phyloP scores from a whole-genome alignment of 2,329 filamentous ascomycete species.

The Neonectria punicea region DNA sequence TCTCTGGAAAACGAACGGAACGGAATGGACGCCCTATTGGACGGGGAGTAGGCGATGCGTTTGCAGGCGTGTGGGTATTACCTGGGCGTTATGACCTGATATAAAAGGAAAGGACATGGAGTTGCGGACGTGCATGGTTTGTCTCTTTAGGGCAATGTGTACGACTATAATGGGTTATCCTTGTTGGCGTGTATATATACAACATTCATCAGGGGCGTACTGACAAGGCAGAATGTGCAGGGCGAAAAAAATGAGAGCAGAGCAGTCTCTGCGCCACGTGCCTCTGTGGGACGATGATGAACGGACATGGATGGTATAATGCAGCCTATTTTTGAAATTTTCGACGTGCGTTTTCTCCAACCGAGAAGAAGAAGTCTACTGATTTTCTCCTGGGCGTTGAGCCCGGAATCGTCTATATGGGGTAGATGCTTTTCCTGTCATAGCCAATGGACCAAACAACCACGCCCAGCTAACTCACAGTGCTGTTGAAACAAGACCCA shows the following conservation, averaged over 20 bases:
- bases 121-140: slow-evolving; percentile 28
- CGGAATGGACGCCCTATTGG: slow-evolving; percentile 58
- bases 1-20: slow-evolving; percentile 59
- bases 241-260: slow-evolving; percentile 1
- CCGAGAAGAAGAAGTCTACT: slow-evolving; percentile 12
- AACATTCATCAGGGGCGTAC: slow-evolving; percentile 13
- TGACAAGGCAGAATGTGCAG: slow-evolving; percentile 18
- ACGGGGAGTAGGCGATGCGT: slow-evolving; percentile 50
- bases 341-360: neutral
- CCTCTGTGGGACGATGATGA: slow-evolving; percentile 6
- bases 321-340: slow-evolving; percentile 1
- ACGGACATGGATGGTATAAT: slow-evolving; percentile 6
- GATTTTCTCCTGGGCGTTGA: slow-evolving; percentile 44
- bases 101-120: slow-evolving; percentile 37
- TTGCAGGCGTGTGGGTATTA: slow-evolving; percentile 21
- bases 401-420: slow-evolving; percentile 43
- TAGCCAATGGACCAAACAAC: slow-evolving; percentile 9
- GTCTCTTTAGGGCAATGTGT: slow-evolving; percentile 10
- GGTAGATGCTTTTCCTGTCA: neutral
- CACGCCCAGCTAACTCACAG: slow-evolving; percentile 14
- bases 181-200: slow-evolving; percentile 27
- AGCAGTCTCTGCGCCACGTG: neutral
- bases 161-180: slow-evolving; percentile 26
- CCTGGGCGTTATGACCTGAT: slow-evolving; percentile 36
- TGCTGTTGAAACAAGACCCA: slow-evolving; percentile 37